A percentile compares a stretch with the other conserved stretches of the same genome.
Evolutionary conservation across 1,284 basidiomycete species (phyloP).

Genomic region (Ustilago curta): DNA sequence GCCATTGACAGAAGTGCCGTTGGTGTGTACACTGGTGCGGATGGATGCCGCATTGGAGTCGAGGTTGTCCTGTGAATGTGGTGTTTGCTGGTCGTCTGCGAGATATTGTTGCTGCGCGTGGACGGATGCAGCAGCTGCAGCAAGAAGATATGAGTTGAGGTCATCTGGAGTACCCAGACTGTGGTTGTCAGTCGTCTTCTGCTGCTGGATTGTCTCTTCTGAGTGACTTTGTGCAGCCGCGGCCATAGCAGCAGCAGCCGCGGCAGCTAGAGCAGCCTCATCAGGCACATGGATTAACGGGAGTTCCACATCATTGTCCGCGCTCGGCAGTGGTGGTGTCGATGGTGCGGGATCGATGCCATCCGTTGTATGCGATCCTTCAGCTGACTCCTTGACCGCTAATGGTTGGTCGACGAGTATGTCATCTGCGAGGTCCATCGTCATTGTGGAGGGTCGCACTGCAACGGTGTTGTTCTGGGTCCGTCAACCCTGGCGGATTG

Average conservation of each 20-base stretch:
- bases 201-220: slow-evolving; percentile 3
- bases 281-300: slow-evolving; percentile 27
- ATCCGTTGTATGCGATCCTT: not conserved
- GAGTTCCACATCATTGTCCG: slow-evolving; percentile 8
- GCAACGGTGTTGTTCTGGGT: slow-evolving; percentile 38
- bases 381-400: not conserved
- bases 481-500: slow-evolving; percentile 26
- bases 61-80: slow-evolving; percentile 18
- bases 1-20: slow-evolving; percentile 31
- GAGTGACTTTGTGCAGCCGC: slow-evolving; percentile 30
- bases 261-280: slow-evolving; percentile 43
- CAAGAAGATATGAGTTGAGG: slow-evolving; percentile 50
- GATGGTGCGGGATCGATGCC: not conserved
- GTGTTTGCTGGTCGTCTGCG: slow-evolving; percentile 9
- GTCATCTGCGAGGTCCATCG: slow-evolving; percentile 12
- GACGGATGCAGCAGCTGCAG: slow-evolving; percentile 49
- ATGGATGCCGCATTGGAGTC: slow-evolving; percentile 14
- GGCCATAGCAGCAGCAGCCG: slow-evolving; percentile 50
- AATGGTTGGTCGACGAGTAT: slow-evolving; percentile 18
- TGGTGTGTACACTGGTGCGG: slow-evolving; percentile 21
- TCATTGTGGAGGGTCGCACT: slow-evolving; percentile 18
- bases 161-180: slow-evolving; percentile 13
- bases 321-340: slow-evolving; percentile 10
- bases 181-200: not conserved
- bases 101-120: slow-evolving; percentile 44